These are phyloP conservation scores for Atalantia buxifolia DNA, from an alignment of 345 rosid species.

Conservation along the genomic window DNA sequence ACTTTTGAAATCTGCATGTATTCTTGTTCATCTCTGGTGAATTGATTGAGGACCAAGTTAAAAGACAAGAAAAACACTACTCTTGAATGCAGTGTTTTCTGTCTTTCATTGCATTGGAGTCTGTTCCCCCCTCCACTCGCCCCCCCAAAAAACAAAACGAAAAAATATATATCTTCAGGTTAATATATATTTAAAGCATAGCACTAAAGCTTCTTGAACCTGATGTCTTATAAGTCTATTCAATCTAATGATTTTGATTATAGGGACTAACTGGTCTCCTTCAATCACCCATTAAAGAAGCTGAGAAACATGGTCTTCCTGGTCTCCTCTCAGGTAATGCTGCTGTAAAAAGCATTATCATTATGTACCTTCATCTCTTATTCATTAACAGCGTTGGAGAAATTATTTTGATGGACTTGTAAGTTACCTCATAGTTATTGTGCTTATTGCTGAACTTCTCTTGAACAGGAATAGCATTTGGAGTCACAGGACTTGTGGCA, in stretches of 20 bases:
- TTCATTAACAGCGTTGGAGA: not conserved
- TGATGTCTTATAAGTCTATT: not conserved
- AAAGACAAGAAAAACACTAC: not conserved
- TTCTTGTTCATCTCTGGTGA: not conserved
- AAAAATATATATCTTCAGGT: no score
- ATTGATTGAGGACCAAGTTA: not conserved
- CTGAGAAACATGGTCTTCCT: conserved; percentile 92
- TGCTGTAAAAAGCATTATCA: not conserved
- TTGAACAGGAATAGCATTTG: conserved; percentile 68
- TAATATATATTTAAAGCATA: not conserved
- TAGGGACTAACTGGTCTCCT: conserved; percentile 97
- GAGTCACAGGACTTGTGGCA: conserved; percentile 94
- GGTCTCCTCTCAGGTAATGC: conserved; percentile 83
- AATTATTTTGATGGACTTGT: not conserved
- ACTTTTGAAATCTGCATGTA: conserved; percentile 4
- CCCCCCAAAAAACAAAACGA: no score
- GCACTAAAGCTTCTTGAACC: not conserved
- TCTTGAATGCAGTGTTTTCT: not conserved
- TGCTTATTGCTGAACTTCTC: conserved; percentile 5
- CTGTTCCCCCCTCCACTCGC: no score
- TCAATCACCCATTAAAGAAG: conserved; percentile 86
- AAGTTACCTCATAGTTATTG: not conserved
- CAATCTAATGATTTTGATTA: not conserved
- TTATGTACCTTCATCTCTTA: not conserved
- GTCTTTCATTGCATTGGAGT: not conserved